phyloP scores from a whole-genome alignment of 108 stramenopile genomes.

The Schizochytrium sp. region DNA sequence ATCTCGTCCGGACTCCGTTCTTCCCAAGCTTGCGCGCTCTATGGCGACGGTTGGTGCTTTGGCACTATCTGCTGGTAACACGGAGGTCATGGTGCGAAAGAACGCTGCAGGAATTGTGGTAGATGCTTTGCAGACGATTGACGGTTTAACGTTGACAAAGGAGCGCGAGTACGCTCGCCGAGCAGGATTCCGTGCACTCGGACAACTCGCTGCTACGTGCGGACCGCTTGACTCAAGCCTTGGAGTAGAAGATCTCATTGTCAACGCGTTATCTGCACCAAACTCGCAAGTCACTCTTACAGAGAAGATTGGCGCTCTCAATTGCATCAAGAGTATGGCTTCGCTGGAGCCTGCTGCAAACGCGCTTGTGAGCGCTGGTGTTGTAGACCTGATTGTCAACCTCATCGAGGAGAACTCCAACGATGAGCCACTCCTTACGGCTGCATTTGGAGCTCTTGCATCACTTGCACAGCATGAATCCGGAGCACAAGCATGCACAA shows the following conservation, averaged over 20 bases:
- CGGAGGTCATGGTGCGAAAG: constrained; percentile 18
- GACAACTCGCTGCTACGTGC: constrained; percentile 30
- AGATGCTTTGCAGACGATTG: neutral
- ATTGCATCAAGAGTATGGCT: constrained; percentile 55
- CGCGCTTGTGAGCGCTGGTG: constrained; percentile 22
- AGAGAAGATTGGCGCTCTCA: constrained; percentile 61
- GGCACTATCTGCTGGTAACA: neutral
- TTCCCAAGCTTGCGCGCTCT: constrained; percentile 20
- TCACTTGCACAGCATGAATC: constrained; percentile 21
- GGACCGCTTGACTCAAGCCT: neutral
- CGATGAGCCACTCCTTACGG: neutral
- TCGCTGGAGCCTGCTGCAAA: neutral
- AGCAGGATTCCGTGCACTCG: constrained; percentile 58
- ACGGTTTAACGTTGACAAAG: neutral
- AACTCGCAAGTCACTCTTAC: neutral
- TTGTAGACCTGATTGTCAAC: constrained; percentile 16
- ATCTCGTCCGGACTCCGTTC: neutral
- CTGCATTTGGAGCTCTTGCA: constrained; percentile 49
- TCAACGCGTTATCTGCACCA: constrained; percentile 20
- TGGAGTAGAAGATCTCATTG: neutral
- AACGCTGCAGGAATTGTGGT: constrained; percentile 18
- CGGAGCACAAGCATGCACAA: neutral
- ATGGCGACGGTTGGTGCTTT: constrained; percentile 53
- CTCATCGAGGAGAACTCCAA: constrained; percentile 35
- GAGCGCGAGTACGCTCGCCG: constrained; percentile 48